Percentiles rank a stretch among this genome's conserved stretches.
Evolutionary conservation across 2,329 filamentous ascomycete species (phyloP).

Genomic region (Metarhizium anisopliae): DNA sequence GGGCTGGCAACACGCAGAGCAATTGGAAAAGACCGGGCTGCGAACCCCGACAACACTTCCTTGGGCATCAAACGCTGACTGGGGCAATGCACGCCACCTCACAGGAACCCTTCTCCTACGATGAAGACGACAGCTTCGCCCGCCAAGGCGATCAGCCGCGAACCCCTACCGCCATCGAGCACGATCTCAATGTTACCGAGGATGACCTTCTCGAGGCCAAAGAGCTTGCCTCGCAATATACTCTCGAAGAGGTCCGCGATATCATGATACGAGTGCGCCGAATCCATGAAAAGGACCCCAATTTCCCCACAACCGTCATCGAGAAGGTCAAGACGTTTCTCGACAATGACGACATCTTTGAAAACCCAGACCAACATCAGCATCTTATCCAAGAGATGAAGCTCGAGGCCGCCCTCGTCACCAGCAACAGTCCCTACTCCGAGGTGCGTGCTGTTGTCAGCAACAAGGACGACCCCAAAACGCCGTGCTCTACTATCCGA

Average conservation of each 20-base stretch:
- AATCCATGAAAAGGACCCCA: conserved; percentile 34
- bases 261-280: conserved; percentile 32
- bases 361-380: conserved; percentile 35
- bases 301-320: conserved; percentile 30
- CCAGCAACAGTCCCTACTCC: conserved; percentile 47
- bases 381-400: conserved; percentile 45
- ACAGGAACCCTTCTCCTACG: conserved; percentile 28
- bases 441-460: conserved; percentile 48
- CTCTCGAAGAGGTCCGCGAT: conserved; percentile 32
- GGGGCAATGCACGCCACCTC: neutral
- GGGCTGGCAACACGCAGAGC: neutral
- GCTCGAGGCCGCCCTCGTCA: conserved; percentile 44
- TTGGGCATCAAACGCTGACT: neutral
- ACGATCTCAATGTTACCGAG: conserved; percentile 36
- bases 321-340: conserved; percentile 32
- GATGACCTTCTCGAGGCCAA: conserved; percentile 36
- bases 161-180: conserved; percentile 18
- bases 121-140: conserved; percentile 27
- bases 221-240: conserved; percentile 32
- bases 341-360: conserved; percentile 34
- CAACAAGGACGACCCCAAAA: conserved; percentile 42
- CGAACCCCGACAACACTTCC: neutral
- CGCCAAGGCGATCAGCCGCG: conserved; percentile 18
- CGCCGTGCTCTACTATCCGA: conserved; percentile 45
- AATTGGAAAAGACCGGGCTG: neutral